Evolutionary conservation across 2,329 filamentous ascomycete species (phyloP), one percentile per base, ranked within the genome.

Genomic region (Beauveria sp.): DNA sequence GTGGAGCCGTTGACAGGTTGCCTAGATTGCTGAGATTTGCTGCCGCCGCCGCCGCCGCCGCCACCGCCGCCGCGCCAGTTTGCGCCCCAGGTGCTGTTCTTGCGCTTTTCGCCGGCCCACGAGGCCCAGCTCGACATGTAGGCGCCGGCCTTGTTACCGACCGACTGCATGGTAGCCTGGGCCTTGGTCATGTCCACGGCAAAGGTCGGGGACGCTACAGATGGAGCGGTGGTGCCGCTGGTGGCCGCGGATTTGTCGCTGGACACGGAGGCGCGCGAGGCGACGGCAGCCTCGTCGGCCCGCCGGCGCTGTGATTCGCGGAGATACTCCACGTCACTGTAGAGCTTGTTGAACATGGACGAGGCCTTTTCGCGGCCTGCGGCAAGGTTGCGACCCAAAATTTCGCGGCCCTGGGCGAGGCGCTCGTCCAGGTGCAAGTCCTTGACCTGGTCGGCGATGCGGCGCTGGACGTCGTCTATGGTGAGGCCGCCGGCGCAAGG

Each of bases 401-500:
- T 89, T 72, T 97, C 94, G 59, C 87, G 84, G 9, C 92, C 90
- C 63, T 90, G 87, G 1, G 90, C 88, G 62, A 97, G 86, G 9
- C 90, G 85, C 71, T 97, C 94, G 71, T 99, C 94, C 2, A 97
- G 82, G 71, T 97, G 92, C 54, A 97, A 82, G 63, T 97, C 93
- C 66, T 93, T 89, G 55, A 99, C 90, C 75, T 97, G 94, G 72
- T 96, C 90, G 41, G 91, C 87, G 40, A 99, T 83, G 26, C 94
- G 84, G 55, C 94, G 84, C 71, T 97, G 93, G 14, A 99, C 88
- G 71, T 99, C 94, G 66, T 97, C 94, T 64, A 99, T 92, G 1
- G 89, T 92, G 22, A 99, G 80, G 0, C 92, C 93, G 28, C 94
- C 94, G 1, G 92, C 92, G 72, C 91, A 97, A 3, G 94, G 94